Evolutionary conservation across 352 stramenopile genomes (phyloP).

Genomic region (Phytophthora colocasiae): DNA sequence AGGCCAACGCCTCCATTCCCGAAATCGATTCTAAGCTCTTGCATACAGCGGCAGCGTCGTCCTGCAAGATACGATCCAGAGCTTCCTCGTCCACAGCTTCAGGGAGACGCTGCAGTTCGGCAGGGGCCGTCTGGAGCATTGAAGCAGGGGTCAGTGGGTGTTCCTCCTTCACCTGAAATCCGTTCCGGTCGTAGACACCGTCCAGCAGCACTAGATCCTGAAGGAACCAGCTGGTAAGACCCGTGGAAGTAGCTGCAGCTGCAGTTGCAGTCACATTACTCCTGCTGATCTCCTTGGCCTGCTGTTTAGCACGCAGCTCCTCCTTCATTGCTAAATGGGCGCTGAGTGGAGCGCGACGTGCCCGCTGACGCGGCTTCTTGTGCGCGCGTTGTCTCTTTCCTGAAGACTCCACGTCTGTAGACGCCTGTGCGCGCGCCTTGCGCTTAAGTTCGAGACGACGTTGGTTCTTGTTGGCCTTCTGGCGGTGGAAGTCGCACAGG

Average conservation of each 20-base stretch:
- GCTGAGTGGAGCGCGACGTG: slow-evolving; percentile 38
- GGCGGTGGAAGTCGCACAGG: slow-evolving; percentile 64
- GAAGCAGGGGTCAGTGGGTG: background rate
- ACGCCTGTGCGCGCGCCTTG: slow-evolving; percentile 34
- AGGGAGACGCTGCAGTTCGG: slow-evolving; percentile 2
- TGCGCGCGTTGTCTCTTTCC: slow-evolving; percentile 18
- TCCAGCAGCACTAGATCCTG: slow-evolving; percentile 44
- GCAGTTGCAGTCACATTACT: slow-evolving; percentile 5
- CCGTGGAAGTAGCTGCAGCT: slow-evolving; percentile 2
- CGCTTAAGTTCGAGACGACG: slow-evolving; percentile 58
- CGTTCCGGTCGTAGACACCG: slow-evolving; percentile 27
- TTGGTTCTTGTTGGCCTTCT: slow-evolving; percentile 79
- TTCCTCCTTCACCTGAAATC: slow-evolving; percentile 16
- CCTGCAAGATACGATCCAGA: slow-evolving; percentile 26
- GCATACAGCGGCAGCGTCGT: slow-evolving; percentile 10
- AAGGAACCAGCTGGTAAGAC: slow-evolving; percentile 28
- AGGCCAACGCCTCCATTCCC: slow-evolving; percentile 20
- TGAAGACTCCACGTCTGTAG: slow-evolving; percentile 6
- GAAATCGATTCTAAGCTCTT: slow-evolving; percentile 30
- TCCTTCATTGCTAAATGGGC: slow-evolving; percentile 54
- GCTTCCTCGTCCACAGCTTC: slow-evolving; percentile 22
- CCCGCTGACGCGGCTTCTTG: slow-evolving; percentile 31
- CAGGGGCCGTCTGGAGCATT: background rate
- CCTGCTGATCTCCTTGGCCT: slow-evolving; percentile 16
- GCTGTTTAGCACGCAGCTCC: slow-evolving; percentile 33